phyloP scores from a whole-genome alignment of 169 alveolate species.

The Pseudocohnilembus persalinus region DNA sequence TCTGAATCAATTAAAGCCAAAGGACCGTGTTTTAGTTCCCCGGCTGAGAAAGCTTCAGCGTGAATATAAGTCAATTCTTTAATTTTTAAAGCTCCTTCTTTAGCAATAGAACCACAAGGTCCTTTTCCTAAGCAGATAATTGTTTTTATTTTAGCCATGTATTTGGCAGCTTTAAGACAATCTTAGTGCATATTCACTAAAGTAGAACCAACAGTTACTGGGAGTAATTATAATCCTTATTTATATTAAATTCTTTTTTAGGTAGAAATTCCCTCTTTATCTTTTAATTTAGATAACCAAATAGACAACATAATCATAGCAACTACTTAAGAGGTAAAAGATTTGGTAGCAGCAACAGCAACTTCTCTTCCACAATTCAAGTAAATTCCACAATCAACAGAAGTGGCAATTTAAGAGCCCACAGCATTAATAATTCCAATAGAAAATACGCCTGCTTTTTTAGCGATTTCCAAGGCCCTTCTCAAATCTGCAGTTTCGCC shows the following conservation, averaged over 20 bases:
- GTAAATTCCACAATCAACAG: constrained; percentile 90
- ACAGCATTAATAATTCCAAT: constrained; percentile 92
- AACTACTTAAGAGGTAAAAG: constrained; percentile 92
- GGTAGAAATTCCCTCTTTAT: constrained; percentile 23
- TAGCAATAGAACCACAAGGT: constrained; percentile 92
- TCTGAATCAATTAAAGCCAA: constrained; percentile 91
- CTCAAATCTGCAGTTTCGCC: constrained; percentile 97
- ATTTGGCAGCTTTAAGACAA: constrained; percentile 38
- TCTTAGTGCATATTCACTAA: constrained; percentile 31
- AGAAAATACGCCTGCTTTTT: constrained; percentile 72
- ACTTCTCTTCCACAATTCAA: constrained; percentile 97
- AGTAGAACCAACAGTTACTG: constrained; percentile 66
- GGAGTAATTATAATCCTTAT: constrained; percentile 60
- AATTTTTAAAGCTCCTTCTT: constrained; percentile 96
- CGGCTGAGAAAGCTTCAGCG: constrained; percentile 96
- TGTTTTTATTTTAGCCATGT: constrained; percentile 29
- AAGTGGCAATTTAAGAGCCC: constrained; percentile 72
- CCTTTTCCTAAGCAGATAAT: constrained; percentile 82
- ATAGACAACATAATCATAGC: constrained; percentile 85
- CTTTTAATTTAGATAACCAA: constrained; percentile 79
- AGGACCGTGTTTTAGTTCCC: constrained; percentile 96
- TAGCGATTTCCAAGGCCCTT: constrained; percentile 79
- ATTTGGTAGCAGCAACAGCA: constrained; percentile 97
- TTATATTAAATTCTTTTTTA: constrained; percentile 51
- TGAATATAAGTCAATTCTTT: constrained; percentile 96